A percentile compares a stretch with the other conserved stretches of the same genome.
Evolutionary conservation across 75 land plant species (phyloP).

Genomic region (Chamaecyparis obtusa): DNA sequence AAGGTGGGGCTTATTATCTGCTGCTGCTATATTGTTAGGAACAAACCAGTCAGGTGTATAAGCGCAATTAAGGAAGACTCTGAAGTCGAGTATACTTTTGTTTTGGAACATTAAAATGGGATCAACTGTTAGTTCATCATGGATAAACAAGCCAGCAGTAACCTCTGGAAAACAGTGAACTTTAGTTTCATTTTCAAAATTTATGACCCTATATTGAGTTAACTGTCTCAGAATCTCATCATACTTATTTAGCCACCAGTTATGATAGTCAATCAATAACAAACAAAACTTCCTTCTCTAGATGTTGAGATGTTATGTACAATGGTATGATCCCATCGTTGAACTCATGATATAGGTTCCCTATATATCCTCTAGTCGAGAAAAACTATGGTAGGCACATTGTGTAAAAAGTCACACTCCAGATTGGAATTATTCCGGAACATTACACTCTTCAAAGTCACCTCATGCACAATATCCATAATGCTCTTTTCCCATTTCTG

Average conservation of each 20-base stretch:
- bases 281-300: slow-evolving; percentile 29
- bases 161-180: slow-evolving; percentile 59
- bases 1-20: slow-evolving; percentile 33
- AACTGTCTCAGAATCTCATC: slow-evolving; percentile 30
- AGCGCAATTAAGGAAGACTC: slow-evolving; percentile 49
- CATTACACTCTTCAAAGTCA: slow-evolving; percentile 14
- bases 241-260: slow-evolving; percentile 57
- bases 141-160: slow-evolving; percentile 70
- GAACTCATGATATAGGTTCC: slow-evolving; percentile 69
- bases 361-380: slow-evolving; percentile 62
- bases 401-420: slow-evolving; percentile 43
- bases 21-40: slow-evolving; percentile 8
- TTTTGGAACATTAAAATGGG: slow-evolving; percentile 36
- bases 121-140: slow-evolving; percentile 60
- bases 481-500: slow-evolving; percentile 34
- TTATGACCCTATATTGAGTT: slow-evolving; percentile 31
- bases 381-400: slow-evolving; percentile 52
- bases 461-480: slow-evolving; percentile 32
- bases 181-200: slow-evolving; percentile 27
- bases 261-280: slow-evolving; percentile 23
- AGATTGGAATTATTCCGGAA: neutral
- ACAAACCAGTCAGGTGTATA: slow-evolving; percentile 30
- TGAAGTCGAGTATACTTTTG: slow-evolving; percentile 54
- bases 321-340: slow-evolving; percentile 66
- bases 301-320: slow-evolving; percentile 46